Base-by-base conservation (phyloP, 129 eudicot genomes). In the Pseudognaphalium luteoalbum region DNA sequence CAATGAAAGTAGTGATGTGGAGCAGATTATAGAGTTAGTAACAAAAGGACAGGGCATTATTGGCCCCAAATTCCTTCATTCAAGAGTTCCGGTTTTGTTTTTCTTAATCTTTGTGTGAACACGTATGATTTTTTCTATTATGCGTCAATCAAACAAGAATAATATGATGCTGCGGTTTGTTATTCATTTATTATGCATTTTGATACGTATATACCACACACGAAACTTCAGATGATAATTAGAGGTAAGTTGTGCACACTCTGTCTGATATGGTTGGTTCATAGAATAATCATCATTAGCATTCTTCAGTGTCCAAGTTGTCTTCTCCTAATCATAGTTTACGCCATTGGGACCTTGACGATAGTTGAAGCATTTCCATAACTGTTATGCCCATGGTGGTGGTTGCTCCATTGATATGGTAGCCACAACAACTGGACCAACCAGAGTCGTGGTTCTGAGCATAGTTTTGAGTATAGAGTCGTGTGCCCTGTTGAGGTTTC, bases 251-350 rank as follows among this genome's bases (percentile, higher is more conserved):
- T 41, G 52, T 47, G 85, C 35, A 64, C 68, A 60, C 73, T 71
- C 72, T 20, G 60, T 35, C 34, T 71, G 30, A 32, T 58, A 21
- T 69, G 65, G 60, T 65, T 54, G 21, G n/a, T 78, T 39, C 6
- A 63, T 25, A 20, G 17, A 64, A 37, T 70, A 84, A 56, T 76
- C 83, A 16, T 63, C 83, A 65, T 79, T 83, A 56, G 80, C 30
- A 12, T 64, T 59, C 81, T 83, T 79, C 33, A 75, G 32, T 17
- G 75, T 71, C 84, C 84, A 72, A 54, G 76, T 44, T 56, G 74
- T n/a, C 37, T 62, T 54, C 71, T 72, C 69, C 68, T 71, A 76
- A 44, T 78, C 78, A 33, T 76, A 32, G 37, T 50, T 76, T n/a
- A 35, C 19, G 56, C 80, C 65, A 52, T 12, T 16, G 22, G 78